These are phyloP conservation scores for Flueggea neowawraea DNA, from an alignment of 441 rosid genomes.

Conservation along the genomic window DNA sequence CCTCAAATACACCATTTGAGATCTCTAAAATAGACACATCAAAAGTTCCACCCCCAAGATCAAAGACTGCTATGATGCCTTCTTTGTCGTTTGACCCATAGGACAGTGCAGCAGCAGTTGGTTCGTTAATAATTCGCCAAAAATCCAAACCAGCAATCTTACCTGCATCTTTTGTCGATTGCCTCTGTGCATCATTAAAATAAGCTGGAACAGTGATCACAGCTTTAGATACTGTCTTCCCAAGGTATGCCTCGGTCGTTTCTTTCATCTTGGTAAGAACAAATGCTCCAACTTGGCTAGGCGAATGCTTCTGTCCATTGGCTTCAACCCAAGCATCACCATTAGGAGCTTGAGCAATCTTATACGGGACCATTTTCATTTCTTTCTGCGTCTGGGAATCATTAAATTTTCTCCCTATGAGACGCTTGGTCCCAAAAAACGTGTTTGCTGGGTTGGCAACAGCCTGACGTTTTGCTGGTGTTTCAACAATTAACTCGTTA, in stretches of 20 bases:
- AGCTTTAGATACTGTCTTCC: conserved; percentile 58
- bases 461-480: conserved; percentile 86
- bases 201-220: conserved; percentile 84
- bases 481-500: conserved; percentile 74
- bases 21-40: conserved; percentile 69
- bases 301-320: conserved; percentile 72
- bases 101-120: conserved; percentile 90
- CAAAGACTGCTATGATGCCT: conserved; percentile 85
- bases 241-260: conserved; percentile 76
- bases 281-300: conserved; percentile 81
- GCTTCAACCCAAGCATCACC: conserved; percentile 93
- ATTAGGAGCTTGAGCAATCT: conserved; percentile 74
- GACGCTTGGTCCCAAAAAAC: conserved; percentile 65
- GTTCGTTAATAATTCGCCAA: conserved; percentile 84
- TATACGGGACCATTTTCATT: conserved; percentile 84
- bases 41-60: conserved; percentile 14
- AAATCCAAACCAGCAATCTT: conserved; percentile 82
- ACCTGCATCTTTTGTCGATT: conserved; percentile 92
- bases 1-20: conserved; percentile 94
- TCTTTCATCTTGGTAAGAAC: conserved; percentile 79
- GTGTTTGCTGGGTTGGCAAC: conserved; percentile 82
- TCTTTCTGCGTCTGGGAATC: conserved; percentile 81
- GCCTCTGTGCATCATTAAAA: conserved; percentile 89
- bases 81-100: conserved; percentile 90
- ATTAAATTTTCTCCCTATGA: conserved; percentile 67